Percentiles rank a stretch among this genome's conserved stretches.
These are phyloP conservation scores for Myriosclerotinia duriaeana DNA, from an alignment of 2,329 filamentous ascomycete genomes.

Conservation along the genomic window DNA sequence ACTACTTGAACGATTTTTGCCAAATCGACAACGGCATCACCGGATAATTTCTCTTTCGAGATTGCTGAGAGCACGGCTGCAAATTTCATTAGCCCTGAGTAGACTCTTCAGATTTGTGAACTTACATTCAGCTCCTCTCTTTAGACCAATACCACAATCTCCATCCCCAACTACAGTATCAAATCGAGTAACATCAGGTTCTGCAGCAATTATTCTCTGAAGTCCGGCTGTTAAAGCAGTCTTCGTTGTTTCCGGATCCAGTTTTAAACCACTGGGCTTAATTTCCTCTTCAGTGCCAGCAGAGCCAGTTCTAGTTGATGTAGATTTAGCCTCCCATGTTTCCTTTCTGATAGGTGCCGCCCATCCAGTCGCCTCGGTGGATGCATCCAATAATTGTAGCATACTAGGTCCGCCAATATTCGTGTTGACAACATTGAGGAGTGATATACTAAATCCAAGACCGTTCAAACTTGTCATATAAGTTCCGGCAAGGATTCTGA, in stretches of 20 bases:
- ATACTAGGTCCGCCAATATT: constrained; percentile 48
- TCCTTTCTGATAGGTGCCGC: constrained; percentile 56
- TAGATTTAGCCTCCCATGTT: constrained; percentile 56
- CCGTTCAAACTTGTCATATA: constrained; percentile 74
- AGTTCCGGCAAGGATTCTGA: constrained; percentile 62
- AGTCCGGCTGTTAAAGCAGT: constrained; percentile 56
- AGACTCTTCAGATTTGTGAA: constrained; percentile 2
- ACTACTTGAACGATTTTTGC: constrained; percentile 61
- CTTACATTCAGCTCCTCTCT: constrained; percentile 62
- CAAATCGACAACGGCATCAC: constrained; percentile 60
- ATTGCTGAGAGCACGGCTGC: constrained; percentile 48
- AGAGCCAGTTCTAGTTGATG: constrained; percentile 37
- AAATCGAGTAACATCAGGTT: constrained; percentile 64
- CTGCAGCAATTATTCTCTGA: constrained; percentile 59
- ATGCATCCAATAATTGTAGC: constrained; percentile 65
- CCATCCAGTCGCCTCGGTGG: constrained; percentile 68
- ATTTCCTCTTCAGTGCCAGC: constrained; percentile 37
- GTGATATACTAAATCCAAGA: constrained; percentile 67
- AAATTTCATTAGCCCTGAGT: constrained; percentile 26
- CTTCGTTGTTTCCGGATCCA: constrained; percentile 45
- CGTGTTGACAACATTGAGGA: constrained; percentile 62
- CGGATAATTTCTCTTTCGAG: constrained; percentile 46
- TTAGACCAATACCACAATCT: constrained; percentile 68
- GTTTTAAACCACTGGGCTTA: constrained; percentile 40
- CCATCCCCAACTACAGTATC: constrained; percentile 72